Base-by-base conservation (phyloP, 1,284 basidiomycete genomes). In the Moniliella sp. region DNA sequence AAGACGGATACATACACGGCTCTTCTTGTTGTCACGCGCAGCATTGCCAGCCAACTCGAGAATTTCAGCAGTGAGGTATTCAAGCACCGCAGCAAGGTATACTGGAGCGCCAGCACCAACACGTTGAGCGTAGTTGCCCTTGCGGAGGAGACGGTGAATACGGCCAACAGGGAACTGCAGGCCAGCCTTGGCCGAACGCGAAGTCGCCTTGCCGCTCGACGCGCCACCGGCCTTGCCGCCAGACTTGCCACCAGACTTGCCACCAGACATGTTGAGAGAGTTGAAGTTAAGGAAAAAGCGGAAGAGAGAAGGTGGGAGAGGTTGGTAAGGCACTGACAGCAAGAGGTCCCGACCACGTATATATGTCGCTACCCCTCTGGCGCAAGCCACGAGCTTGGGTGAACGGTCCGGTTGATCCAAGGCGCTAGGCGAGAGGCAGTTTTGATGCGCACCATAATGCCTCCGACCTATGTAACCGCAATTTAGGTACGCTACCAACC, bases 21-120 rank as follows among this genome's bases (percentile, higher is more conserved):
- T 76, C 69, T 82, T 69, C 69, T 74, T 74, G 65, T 76, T 73
- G 63, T 66, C 63, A 47, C 64, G 62, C 34, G 50, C 65, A 29
- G 76, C 78, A 65, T 80, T 80, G 36, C 80, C 80, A 32, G 80
- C 78, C 34, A 83, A 67, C 65, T 84, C 80, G 39, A 82, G 72
- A 50, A 84, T 76, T 64, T 84, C 81, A 31, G 80, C 81, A 15
- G 75, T 71, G 31, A 84, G 69, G 63, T 83, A 80, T 58, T 80
- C 78, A 11, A 80, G 67, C 25, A 79, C 76, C 31, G 76, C 78
- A 34, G 80, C 77, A 40, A 82, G 72, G 65, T 82, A 84, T 41
- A 83, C 81, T 75, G 53, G 75, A 40, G 78, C 72, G 57, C 69
- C 70, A 36, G 69, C 73, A 64, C 76, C 75, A 39, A 78, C 68